Evolutionary conservation across 768 basidiomycete genomes (phyloP).

Genomic region (Russula foetens): DNA sequence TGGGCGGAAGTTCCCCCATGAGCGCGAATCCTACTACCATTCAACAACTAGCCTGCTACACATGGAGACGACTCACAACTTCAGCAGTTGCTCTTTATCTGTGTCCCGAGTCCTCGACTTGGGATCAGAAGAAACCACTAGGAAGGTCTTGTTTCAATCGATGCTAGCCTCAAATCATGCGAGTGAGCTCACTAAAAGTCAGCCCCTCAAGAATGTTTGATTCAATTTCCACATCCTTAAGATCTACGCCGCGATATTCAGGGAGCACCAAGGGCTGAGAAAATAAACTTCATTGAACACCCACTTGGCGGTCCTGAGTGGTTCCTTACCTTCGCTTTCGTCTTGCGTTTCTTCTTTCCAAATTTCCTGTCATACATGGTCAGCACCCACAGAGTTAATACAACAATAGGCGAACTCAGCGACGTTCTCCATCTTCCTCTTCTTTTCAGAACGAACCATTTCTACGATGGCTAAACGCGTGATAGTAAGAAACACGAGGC

Average conservation of each 20-base stretch:
- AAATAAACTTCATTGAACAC: background rate
- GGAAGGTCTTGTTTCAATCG: background rate
- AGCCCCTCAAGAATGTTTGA: constrained; percentile 63
- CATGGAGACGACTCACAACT: constrained; percentile 39
- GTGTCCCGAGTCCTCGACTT: constrained; percentile 57
- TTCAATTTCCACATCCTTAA: constrained; percentile 50
- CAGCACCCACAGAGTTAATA: background rate
- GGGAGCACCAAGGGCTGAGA: constrained; percentile 50
- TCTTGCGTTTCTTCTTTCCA: constrained; percentile 49
- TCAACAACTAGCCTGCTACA: background rate
- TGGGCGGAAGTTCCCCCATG: constrained; percentile 63
- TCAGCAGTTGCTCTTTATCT: constrained; percentile 63
- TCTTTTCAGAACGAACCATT: constrained; percentile 52
- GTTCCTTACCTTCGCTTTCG: constrained; percentile 36
- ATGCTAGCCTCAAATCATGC: background rate
- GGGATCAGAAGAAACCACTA: constrained; percentile 72
- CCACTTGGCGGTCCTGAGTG: background rate
- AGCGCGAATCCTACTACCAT: constrained; percentile 46
- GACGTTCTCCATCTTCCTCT: constrained; percentile 65
- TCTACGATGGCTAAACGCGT: constrained; percentile 45
- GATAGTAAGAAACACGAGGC: background rate
- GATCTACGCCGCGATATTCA: constrained; percentile 56
- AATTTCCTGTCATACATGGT: constrained; percentile 10
- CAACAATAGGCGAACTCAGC: constrained; percentile 31
- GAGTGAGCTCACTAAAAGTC: constrained; percentile 63